These are phyloP conservation scores for Aspergillus ibericus DNA, from an alignment of 2,329 filamentous ascomycete species.

Conservation along the genomic window DNA sequence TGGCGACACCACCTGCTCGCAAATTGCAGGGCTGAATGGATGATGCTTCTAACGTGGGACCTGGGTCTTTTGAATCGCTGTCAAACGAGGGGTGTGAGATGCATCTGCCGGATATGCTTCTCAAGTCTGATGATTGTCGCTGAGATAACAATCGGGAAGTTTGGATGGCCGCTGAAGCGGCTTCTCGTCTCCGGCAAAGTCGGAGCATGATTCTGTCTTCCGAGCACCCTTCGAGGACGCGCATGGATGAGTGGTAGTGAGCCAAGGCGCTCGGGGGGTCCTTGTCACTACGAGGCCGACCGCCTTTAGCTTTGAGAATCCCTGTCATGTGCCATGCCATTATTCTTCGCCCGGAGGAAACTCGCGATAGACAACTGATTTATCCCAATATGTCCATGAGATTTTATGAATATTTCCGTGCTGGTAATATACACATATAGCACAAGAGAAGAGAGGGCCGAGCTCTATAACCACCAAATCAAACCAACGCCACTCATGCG, in stretches of 20 bases:
- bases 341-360: too few species aligned
- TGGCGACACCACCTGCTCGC: background rate
- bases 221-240: too few species aligned
- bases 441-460: background rate
- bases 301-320: too few species aligned
- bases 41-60: background rate
- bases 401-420: too few species aligned
- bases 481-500: conserved; percentile 27
- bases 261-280: too few species aligned
- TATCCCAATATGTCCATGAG: too few species aligned
- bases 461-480: background rate
- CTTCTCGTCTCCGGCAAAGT: background rate
- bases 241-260: too few species aligned
- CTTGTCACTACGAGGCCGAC: too few species aligned
- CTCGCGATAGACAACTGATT: too few species aligned
- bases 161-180: background rate
- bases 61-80: background rate
- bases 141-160: background rate
- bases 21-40: background rate
- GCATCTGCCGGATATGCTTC: background rate
- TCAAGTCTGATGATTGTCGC: background rate
- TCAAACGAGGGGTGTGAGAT: background rate
- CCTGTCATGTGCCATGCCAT: too few species aligned
- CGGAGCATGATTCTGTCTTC: background rate
- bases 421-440: background rate